A percentile compares a stretch with the other conserved stretches of the same genome.
These are phyloP conservation scores for Paramecium octaurelia DNA, from an alignment of 73 alveolate genomes.

Conservation along the genomic window DNA sequence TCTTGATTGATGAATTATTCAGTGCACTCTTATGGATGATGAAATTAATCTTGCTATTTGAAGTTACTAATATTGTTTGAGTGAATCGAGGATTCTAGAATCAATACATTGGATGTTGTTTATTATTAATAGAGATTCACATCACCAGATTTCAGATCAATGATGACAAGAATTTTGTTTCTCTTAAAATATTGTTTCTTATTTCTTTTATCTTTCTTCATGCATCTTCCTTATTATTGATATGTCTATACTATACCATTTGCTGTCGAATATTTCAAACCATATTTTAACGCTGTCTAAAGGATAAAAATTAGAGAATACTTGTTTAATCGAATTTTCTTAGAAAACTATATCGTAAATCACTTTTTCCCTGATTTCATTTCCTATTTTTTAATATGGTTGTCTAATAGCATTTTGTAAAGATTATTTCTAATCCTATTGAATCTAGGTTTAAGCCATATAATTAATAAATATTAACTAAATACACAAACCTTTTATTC, in stretches of 20 bases:
- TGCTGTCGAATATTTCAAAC: conserved; percentile 19
- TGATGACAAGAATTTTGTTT: not conserved
- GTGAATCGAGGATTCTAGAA: not conserved
- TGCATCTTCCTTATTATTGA: not conserved
- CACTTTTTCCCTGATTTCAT: not conserved
- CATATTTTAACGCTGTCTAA: not conserved
- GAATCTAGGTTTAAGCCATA: not conserved
- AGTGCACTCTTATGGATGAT: not conserved
- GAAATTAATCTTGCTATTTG: not conserved
- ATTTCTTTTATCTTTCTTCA: conserved; percentile 27
- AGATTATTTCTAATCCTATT: not conserved
- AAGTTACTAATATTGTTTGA: not conserved
- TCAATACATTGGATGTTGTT: not conserved
- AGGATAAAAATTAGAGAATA: not conserved
- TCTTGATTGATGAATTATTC: not conserved
- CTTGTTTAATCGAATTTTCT: not conserved
- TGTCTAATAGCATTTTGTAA: not conserved
- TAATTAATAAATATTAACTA: not conserved
- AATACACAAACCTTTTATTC: not conserved
- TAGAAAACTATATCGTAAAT: not conserved
- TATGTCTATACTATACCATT: not conserved
- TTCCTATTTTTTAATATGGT: not conserved
- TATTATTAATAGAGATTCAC: not conserved
- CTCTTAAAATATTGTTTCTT: not conserved
- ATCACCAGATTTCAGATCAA: not conserved